Conservation (phyloP, 2,329 filamentous ascomycete species). For the Fusarium continuum region DNA sequence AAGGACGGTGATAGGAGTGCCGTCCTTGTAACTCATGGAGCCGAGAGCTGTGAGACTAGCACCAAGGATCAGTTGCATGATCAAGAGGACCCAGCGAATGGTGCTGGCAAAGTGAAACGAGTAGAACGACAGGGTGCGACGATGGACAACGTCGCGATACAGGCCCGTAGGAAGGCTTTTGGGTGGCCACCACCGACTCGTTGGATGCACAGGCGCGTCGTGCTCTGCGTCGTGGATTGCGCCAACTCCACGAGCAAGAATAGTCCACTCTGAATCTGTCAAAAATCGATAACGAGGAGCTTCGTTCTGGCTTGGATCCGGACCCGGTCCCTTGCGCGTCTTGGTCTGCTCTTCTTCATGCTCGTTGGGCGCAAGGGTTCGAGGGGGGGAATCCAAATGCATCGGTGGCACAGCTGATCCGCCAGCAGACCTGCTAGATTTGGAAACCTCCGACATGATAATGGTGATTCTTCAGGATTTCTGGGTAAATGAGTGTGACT, state of each 20-base stretch:
- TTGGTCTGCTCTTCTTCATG: neutral
- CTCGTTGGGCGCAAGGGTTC: neutral
- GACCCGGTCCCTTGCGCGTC: neutral
- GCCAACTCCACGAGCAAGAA: slow-evolving; percentile 59
- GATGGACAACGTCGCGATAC: slow-evolving; percentile 58
- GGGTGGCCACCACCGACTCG: slow-evolving; percentile 56
- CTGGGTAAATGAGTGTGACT: neutral
- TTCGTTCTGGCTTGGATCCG: neutral
- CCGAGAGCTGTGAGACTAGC: slow-evolving; percentile 61
- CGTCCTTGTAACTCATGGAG: slow-evolving; percentile 50
- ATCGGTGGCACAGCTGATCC: neutral
- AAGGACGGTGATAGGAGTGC: slow-evolving; percentile 58
- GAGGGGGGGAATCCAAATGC: neutral
- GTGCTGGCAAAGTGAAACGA: slow-evolving; percentile 55
- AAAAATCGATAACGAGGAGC: slow-evolving; percentile 51
- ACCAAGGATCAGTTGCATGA: slow-evolving; percentile 59
- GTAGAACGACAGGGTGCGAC: slow-evolving; percentile 57
- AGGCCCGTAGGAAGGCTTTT: slow-evolving; percentile 59
- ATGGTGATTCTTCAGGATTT: neutral
- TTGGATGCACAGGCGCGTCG: slow-evolving; percentile 54
- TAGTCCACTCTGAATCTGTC: slow-evolving; percentile 55
- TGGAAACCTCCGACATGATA: neutral
- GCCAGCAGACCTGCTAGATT: neutral
- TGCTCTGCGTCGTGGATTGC: slow-evolving; percentile 58
- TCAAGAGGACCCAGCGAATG: slow-evolving; percentile 57